Conservation (phyloP, 208 protist species). For the Acanthamoeba royreba region DNA sequence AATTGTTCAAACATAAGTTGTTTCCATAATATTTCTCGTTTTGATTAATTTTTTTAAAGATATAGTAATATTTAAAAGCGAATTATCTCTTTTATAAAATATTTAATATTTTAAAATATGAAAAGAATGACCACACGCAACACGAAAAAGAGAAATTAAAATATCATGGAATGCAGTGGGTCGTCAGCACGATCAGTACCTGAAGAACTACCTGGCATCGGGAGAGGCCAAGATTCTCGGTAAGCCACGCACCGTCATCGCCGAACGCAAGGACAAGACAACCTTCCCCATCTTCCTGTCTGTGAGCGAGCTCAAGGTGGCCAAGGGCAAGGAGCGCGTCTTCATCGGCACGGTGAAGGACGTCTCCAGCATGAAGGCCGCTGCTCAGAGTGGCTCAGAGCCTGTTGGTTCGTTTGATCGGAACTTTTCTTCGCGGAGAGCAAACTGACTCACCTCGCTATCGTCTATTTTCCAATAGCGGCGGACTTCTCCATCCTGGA, state of each 20-base stretch:
- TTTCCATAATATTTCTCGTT: background rate
- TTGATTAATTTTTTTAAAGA: too few species aligned
- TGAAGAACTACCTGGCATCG: constrained; percentile 46
- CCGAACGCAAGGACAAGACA: constrained; percentile 24
- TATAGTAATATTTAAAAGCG: too few species aligned
- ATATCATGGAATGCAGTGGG: background rate
- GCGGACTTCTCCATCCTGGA: constrained; percentile 25
- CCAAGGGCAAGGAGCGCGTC: constrained; percentile 10
- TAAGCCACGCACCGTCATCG: constrained; percentile 15
- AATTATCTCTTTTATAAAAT: too few species aligned
- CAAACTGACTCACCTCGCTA: background rate
- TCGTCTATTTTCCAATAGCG: background rate
- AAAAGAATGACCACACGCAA: too few species aligned
- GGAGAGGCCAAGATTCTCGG: constrained; percentile 49
- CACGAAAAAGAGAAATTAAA: too few species aligned
- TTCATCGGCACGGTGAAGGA: constrained; percentile 33
- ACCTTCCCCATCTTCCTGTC: constrained; percentile 50
- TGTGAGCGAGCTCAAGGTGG: constrained; percentile 31
- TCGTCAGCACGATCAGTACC: constrained; percentile 17
- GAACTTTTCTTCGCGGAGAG: background rate
- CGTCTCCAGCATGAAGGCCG: background rate
- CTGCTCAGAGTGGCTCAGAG: background rate
- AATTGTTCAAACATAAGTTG: background rate
- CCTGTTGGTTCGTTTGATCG: background rate
- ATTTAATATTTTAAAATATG: too few species aligned